Evolutionary conservation across 2,329 filamentous ascomycete species (phyloP).

Genomic region (Drechslera avenae): DNA sequence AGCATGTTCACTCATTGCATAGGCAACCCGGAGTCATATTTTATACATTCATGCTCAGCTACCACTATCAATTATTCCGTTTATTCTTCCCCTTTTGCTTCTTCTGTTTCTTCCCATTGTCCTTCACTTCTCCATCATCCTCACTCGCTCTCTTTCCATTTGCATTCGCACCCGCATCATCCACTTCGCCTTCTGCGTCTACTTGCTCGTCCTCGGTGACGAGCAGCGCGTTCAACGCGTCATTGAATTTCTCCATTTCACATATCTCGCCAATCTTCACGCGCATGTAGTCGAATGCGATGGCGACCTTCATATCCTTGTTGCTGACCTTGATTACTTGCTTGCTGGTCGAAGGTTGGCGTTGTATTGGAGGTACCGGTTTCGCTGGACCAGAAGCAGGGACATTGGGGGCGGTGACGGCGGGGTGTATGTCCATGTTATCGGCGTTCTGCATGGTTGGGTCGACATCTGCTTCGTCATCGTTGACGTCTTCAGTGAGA

Average conservation of each 20-base stretch:
- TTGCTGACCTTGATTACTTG: slow-evolving; percentile 48
- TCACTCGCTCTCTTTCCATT: slow-evolving; percentile 40
- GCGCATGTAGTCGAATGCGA: slow-evolving; percentile 81
- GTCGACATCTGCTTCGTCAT: slow-evolving; percentile 27
- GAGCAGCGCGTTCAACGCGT: slow-evolving; percentile 64
- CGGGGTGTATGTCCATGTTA: slow-evolving; percentile 29
- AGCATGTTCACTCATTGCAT: too few relatives aligned
- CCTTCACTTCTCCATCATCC: slow-evolving; percentile 30
- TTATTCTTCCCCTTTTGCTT: slow-evolving; percentile 35
- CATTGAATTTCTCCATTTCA: slow-evolving; percentile 66
- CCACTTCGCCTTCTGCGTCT: slow-evolving; percentile 9
- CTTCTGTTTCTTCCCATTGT: slow-evolving; percentile 33
- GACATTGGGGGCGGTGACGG: slow-evolving; percentile 3
- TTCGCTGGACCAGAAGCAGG: slow-evolving; percentile 7
- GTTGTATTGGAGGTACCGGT: slow-evolving; percentile 14
- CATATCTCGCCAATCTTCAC: slow-evolving; percentile 73
- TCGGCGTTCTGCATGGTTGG: slow-evolving; percentile 25
- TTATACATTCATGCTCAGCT: background rate
- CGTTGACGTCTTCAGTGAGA: slow-evolving; percentile 34
- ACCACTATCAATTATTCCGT: slow-evolving; percentile 31
- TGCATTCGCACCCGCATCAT: slow-evolving; percentile 35
- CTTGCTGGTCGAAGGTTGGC: slow-evolving; percentile 22
- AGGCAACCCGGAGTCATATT: background rate
- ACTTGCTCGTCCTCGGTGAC: slow-evolving; percentile 39
- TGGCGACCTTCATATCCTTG: slow-evolving; percentile 66